Percentiles rank a stretch among this genome's conserved stretches.
These are phyloP conservation scores for Pseudocercospora fijiensis DNA, from an alignment of 2,329 filamentous ascomycete genomes.

Conservation along the genomic window DNA sequence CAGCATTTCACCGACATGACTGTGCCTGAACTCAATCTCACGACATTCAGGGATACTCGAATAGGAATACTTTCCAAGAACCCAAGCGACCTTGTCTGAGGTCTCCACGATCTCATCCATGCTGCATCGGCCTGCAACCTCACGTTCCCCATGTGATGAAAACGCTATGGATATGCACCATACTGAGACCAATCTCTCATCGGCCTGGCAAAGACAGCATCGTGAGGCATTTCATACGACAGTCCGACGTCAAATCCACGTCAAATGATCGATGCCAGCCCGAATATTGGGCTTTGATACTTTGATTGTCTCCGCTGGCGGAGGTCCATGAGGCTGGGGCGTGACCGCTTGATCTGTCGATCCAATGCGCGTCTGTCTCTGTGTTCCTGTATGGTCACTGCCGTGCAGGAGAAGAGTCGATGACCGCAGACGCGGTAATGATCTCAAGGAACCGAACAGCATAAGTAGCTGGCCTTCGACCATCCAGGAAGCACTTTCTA, in stretches of 20 bases:
- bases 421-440: slow-evolving; percentile 12
- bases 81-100: not conserved
- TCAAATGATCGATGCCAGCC: slow-evolving; percentile 5
- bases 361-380: not conserved
- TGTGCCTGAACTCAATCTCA: slow-evolving; percentile 8
- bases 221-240: not conserved
- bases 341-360: not conserved
- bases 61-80: not conserved
- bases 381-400: not conserved
- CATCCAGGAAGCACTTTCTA: slow-evolving; percentile 7
- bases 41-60: slow-evolving; percentile 3
- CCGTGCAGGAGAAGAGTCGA: not conserved
- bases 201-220: not conserved
- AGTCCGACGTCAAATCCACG: not conserved
- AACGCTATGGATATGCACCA: not conserved
- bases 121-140: not conserved
- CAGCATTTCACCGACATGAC: slow-evolving; percentile 4
- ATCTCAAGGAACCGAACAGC: not conserved
- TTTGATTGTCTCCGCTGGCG: not conserved
- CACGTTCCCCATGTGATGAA: not conserved
- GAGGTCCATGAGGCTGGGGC: not conserved
- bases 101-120: slow-evolving; percentile 6
- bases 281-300: not conserved
- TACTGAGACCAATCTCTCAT: not conserved
- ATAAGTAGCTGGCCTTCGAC: slow-evolving; percentile 11